Percentiles rank a stretch among this genome's conserved stretches.
These are phyloP conservation scores for Cercospora citrullina DNA, from an alignment of 2,329 filamentous ascomycete genomes.

Conservation along the genomic window DNA sequence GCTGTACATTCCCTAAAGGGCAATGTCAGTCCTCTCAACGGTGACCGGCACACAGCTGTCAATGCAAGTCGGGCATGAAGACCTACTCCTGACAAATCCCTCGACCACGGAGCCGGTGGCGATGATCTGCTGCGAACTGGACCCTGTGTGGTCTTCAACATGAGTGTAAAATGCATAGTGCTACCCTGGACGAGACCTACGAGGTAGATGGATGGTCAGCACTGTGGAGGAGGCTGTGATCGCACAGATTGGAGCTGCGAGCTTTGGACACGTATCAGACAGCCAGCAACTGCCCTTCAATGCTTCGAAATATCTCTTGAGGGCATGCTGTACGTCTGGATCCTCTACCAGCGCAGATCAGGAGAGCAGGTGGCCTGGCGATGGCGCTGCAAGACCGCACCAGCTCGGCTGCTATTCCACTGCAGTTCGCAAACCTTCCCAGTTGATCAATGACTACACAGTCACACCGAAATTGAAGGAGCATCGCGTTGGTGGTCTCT, in stretches of 20 bases:
- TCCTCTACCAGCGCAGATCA: not conserved
- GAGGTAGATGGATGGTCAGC: too few relatives aligned
- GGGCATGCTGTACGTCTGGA: not conserved
- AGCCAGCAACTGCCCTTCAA: not conserved
- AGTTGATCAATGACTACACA: not conserved
- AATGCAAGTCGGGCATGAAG: not conserved
- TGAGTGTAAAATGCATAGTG: not conserved
- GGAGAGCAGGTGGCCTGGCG: not conserved
- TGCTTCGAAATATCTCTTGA: not conserved
- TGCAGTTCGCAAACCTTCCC: not conserved
- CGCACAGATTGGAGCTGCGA: too few relatives aligned
- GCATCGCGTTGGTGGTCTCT: not conserved
- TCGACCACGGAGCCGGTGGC: not conserved
- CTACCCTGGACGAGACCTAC: not conserved
- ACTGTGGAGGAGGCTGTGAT: too few relatives aligned
- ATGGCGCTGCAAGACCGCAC: not conserved
- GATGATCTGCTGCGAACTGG: not conserved
- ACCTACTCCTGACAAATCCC: not conserved
- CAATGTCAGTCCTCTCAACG: not conserved
- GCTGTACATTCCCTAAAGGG: not conserved
- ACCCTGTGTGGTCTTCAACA: not conserved
- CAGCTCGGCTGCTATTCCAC: not conserved
- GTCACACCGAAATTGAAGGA: not conserved
- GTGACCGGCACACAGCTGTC: not conserved
- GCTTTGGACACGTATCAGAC: too few relatives aligned